Evolutionary conservation across 345 rosid genomes (phyloP), one percentile per base, ranked within the genome.

Genomic region (Eucalyptus polybractea): DNA sequence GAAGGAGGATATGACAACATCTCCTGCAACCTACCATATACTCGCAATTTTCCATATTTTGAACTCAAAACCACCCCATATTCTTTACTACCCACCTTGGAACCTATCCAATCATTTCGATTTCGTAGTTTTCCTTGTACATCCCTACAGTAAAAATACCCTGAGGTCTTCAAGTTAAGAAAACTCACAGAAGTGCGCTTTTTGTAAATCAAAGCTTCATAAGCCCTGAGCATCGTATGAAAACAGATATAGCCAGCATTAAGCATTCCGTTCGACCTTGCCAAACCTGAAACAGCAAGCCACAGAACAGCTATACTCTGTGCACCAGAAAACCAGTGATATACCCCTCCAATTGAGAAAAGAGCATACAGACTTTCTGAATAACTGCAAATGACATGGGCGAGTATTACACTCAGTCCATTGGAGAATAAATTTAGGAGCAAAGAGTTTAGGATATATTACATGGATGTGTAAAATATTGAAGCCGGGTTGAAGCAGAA

Each of bases 401-500:
- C 27, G 91, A 31, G 81, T 45, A 88, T 49, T 37, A 87, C 37
- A 54, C 65, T 87, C 89, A 86, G 54, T 44, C 25, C 85, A 50
- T 29, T 72, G 15, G 37, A 45, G 31, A 88, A 86, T 47, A 11
- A 3, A 88, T 51, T 1, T 31, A 49, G 56, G 62, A 90, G 89
- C 62, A 83, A 91, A 90, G 89, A 88, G 80, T 85, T 33, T 72
- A 83, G 88, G 89, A 76, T 85, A 88, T 89, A 89, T 89, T 95
- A 96, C 99, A 97, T 93, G 86, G 98, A 95, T 12, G 99, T 93
- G 90, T 96, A 97, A 87, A 97, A 97, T 90, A 97, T 93, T 45
- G 98, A 97, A 4, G 99, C 99, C 1, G 99, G 99, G 89, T 97
- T 97, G 94, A 96, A 96, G 94, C 98, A 96, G 91, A 98, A 98